phyloP scores from a whole-genome alignment of 2,329 filamentous ascomycete genomes.

The Beauveria australis region DNA sequence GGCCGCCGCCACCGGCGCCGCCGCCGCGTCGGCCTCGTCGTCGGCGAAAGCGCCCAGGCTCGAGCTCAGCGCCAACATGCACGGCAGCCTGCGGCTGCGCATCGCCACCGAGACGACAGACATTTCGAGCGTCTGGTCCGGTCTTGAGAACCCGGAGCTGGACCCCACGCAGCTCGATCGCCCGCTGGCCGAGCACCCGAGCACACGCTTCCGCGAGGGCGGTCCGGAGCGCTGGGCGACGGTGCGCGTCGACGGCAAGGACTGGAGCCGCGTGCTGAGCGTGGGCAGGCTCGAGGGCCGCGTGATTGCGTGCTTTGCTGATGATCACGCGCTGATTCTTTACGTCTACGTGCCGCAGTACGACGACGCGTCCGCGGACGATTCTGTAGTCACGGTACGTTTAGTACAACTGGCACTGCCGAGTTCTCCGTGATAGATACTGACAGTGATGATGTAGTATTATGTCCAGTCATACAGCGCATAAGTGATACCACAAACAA shows the following conservation, averaged over 20 bases:
- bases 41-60: conserved; percentile 52
- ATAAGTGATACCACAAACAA: neutral
- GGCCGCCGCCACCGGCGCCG: conserved; percentile 17
- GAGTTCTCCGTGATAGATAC: neutral
- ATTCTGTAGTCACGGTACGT: conserved; percentile 68
- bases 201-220: conserved; percentile 65
- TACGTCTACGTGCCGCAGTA: conserved; percentile 73
- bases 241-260: conserved; percentile 83
- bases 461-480: conserved; percentile 36
- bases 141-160: conserved; percentile 77
- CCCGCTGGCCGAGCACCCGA: conserved; percentile 71
- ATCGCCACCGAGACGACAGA: conserved; percentile 77
- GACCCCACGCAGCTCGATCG: conserved; percentile 68
- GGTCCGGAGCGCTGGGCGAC: conserved; percentile 81
- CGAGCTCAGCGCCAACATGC: conserved; percentile 89
- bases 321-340: conserved; percentile 72
- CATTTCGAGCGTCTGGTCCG: conserved; percentile 79
- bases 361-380: conserved; percentile 56
- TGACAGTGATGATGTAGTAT: conserved; percentile 25
- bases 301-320: conserved; percentile 84
- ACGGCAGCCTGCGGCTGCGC: conserved; percentile 72
- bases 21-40: neutral
- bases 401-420: conserved; percentile 5
- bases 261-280: conserved; percentile 91
- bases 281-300: conserved; percentile 82